These are phyloP conservation scores for Pyrrhoderma noxium DNA, from an alignment of 1,284 basidiomycete species.

Conservation along the genomic window DNA sequence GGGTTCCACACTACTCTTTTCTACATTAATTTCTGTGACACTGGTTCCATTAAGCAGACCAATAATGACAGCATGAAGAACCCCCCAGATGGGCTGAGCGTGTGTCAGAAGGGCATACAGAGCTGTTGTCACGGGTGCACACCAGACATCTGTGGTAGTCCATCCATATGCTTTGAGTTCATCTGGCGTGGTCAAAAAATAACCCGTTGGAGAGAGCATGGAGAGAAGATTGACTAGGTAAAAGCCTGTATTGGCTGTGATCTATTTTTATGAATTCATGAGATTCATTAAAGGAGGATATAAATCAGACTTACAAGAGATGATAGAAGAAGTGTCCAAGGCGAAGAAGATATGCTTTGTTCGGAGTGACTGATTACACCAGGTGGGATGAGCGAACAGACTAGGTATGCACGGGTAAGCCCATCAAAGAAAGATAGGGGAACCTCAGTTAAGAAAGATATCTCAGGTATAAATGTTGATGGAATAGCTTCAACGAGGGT, in stretches of 20 bases:
- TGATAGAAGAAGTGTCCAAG: constrained; percentile 63
- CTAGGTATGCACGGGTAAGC: constrained; percentile 59
- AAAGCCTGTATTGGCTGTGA: constrained; percentile 59
- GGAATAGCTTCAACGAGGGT: constrained; percentile 56
- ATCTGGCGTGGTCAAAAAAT: constrained; percentile 56
- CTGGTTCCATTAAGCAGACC: neutral
- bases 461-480: constrained; percentile 36
- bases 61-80: constrained; percentile 42
- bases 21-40: neutral
- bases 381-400: constrained; percentile 65
- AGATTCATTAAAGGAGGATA: neutral
- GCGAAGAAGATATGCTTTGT: constrained; percentile 45
- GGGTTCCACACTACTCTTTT: neutral
- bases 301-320: constrained; percentile 45
- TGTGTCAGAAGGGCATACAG: constrained; percentile 70
- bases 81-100: constrained; percentile 70
- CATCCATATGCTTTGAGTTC: constrained; percentile 68
- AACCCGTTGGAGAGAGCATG: constrained; percentile 56
- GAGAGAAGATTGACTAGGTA: constrained; percentile 64
- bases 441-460: constrained; percentile 48
- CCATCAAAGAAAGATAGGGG: constrained; percentile 61
- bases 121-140: constrained; percentile 60
- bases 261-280: constrained; percentile 5
- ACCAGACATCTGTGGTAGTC: constrained; percentile 70
- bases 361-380: constrained; percentile 46